Evolutionary conservation across 2,329 filamentous ascomycete species (phyloP).

Genomic region (Talaromyces verruculosus): DNA sequence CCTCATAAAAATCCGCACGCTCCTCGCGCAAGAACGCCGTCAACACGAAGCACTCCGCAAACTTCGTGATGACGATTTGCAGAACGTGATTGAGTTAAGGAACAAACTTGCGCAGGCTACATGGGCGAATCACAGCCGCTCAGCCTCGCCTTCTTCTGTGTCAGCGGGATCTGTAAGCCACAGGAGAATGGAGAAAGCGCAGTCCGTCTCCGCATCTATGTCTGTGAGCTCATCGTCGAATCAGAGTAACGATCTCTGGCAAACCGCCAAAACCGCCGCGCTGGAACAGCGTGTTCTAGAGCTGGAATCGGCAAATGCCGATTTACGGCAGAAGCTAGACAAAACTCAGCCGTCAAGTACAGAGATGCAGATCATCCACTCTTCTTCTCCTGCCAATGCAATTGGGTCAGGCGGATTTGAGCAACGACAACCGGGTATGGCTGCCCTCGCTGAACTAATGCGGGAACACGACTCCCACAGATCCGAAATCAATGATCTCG

Average conservation of each 20-base stretch:
- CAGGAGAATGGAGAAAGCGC: conserved; percentile 27
- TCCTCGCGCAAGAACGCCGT: conserved; percentile 42
- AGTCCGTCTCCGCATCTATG: background rate
- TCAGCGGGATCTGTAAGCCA: background rate
- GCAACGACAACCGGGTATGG: background rate
- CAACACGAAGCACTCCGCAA: conserved; percentile 41
- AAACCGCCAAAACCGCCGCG: conserved; percentile 43
- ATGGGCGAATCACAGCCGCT: conserved; percentile 32
- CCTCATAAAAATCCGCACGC: conserved; percentile 43
- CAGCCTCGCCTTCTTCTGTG: background rate
- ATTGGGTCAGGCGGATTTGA: background rate
- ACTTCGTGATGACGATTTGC: conserved; percentile 45
- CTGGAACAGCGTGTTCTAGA: conserved; percentile 46
- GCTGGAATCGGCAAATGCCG: conserved; percentile 32
- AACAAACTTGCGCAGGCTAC: conserved; percentile 44
- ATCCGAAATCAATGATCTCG: background rate
- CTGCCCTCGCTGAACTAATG: background rate
- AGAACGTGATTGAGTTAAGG: conserved; percentile 42
- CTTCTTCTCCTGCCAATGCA: background rate
- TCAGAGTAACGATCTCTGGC: conserved; percentile 42
- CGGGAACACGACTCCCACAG: background rate
- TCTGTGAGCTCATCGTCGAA: background rate
- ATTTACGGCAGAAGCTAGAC: background rate
- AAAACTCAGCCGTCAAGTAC: background rate
- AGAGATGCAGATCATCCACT: background rate